Conservation (phyloP, 2,329 filamentous ascomycete genomes). For the Epichloe aotearoae region DNA sequence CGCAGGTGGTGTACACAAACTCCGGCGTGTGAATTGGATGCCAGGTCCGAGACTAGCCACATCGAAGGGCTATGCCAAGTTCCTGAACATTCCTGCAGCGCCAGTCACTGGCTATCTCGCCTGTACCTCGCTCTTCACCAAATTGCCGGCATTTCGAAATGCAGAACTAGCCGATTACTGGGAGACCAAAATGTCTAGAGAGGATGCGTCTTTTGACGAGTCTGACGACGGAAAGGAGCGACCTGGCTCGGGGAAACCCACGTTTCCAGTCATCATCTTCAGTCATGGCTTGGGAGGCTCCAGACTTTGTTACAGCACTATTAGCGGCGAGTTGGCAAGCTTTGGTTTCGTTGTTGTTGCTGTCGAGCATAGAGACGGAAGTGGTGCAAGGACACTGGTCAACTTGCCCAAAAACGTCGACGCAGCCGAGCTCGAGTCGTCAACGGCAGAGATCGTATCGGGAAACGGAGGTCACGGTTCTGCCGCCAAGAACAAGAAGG, state of each 20-base stretch:
- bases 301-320: slow-evolving; percentile 45
- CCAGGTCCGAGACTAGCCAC: slow-evolving; percentile 42
- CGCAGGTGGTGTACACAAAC: slow-evolving; percentile 22
- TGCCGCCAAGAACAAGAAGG: slow-evolving; percentile 20
- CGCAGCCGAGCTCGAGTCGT: slow-evolving; percentile 17
- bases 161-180: slow-evolving; percentile 41
- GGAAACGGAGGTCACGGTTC: slow-evolving; percentile 8
- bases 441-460: slow-evolving; percentile 13
- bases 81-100: slow-evolving; percentile 37
- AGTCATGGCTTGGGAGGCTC: slow-evolving; percentile 54
- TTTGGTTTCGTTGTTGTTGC: slow-evolving; percentile 53
- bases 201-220: slow-evolving; percentile 20
- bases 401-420: slow-evolving; percentile 35
- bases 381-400: slow-evolving; percentile 46
- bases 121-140: slow-evolving; percentile 48
- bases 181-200: slow-evolving; percentile 27
- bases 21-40: slow-evolving; percentile 47
- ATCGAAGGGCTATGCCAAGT: slow-evolving; percentile 49
- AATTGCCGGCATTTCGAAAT: slow-evolving; percentile 51
- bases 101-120: slow-evolving; percentile 40
- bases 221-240: slow-evolving; percentile 9
- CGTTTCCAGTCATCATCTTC: slow-evolving; percentile 51
- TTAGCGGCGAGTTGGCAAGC: slow-evolving; percentile 54
- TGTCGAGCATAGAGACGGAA: slow-evolving; percentile 52
- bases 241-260: slow-evolving; percentile 23